Evolutionary conservation across 1,284 basidiomycete species (phyloP), one percentile per base, ranked within the genome.

Genomic region (Cryptococcus sp.): DNA sequence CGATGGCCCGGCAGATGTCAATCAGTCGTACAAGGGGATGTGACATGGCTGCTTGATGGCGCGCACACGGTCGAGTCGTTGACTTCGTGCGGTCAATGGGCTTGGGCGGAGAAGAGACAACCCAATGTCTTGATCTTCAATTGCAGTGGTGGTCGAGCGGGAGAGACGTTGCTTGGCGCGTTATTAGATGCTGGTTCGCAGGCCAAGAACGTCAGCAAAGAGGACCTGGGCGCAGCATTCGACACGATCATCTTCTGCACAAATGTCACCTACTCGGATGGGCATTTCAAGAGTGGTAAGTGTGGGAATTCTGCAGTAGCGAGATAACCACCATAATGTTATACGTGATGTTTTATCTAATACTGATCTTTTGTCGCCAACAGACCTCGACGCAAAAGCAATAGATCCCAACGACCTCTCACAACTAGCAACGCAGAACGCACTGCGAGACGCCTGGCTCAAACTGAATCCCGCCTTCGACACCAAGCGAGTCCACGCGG

Each of bases 1-100:
- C 85, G 82, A 60, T 99, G 95, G 95, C 95, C 96, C 2, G 96
- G 96, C n/a, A 85, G 96, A 45, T 99, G 96, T 76, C 96, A 99
- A 78, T 85, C 84, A 1, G 86, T 96, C 3, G 88, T 92, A 64
- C 86, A 86, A 1, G 65, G 64, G 7, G 46, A 60, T 22, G 81
- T 85, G 11, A 90, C 85, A 1, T 99, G 93, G 93, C 91, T 88
- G 75, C 81, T 99, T 23, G 96, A 99, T 75, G 96, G 96, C 1
- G 94, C 95, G 15, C 96, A 99, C 76, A 99, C 96, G 0, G 80
- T 85, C 15, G 96, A 99, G 75, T 96, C 92, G 70, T 81, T 99
- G 30, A 83, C 85, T 47, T 91, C 87, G 60, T 95, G 94, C 68
- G 85, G 90, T 19, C 82, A 89, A 61, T 99, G 96, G 96, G 76